Conservation (phyloP, 2,329 filamentous ascomycete genomes). For the Colletotrichum cereale region DNA sequence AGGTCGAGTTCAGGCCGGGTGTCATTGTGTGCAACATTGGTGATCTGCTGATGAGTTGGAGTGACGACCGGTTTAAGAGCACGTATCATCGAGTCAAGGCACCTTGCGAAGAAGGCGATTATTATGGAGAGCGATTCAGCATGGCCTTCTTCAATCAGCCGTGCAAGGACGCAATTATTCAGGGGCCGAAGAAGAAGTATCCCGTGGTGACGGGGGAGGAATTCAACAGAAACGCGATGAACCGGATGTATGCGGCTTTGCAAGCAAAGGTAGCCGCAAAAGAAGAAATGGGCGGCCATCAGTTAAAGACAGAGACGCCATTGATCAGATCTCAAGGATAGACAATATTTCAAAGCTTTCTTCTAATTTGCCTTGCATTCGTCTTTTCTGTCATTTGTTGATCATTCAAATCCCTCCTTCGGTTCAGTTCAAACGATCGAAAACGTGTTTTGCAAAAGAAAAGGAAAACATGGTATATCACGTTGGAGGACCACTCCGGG, state of each 20-base stretch:
- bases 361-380: neutral
- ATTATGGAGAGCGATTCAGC: conserved; percentile 72
- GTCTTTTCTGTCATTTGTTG: neutral
- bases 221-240: conserved; percentile 58
- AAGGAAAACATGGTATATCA: neutral
- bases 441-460: neutral
- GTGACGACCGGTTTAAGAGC: conserved; percentile 75
- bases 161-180: conserved; percentile 67
- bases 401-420: neutral
- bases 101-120: conserved; percentile 65
- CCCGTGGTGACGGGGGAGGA: conserved; percentile 69
- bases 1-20: conserved; percentile 65
- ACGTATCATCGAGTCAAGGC: conserved; percentile 75
- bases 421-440: neutral
- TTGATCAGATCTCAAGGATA: neutral
- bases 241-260: conserved; percentile 13
- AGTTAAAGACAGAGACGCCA: neutral
- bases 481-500: neutral
- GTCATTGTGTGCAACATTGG: conserved; percentile 76
- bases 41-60: conserved; percentile 76
- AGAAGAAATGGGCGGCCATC: neutral
- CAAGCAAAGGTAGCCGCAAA: conserved; percentile 10
- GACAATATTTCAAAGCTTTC: neutral
- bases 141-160: conserved; percentile 78
- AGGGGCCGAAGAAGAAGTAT: conserved; percentile 73